Base-by-base conservation (phyloP, 805 yeast genomes). In the Candida railenensis region DNA sequence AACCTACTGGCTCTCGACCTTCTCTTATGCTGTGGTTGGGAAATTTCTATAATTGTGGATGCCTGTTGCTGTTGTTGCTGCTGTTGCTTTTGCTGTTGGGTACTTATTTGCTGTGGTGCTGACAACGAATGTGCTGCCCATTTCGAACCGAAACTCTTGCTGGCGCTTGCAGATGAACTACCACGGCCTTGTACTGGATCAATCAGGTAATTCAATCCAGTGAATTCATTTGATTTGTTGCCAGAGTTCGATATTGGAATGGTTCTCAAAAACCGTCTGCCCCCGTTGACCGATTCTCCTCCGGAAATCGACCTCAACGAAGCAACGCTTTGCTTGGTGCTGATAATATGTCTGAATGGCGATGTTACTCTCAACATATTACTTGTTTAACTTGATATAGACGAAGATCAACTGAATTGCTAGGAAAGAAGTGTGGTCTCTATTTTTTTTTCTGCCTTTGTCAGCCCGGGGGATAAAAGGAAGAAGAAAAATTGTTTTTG, bases 251-350 rank as follows among this genome's bases (percentile, higher is more conserved):
- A 46, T 2, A 56, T 50, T 3, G 69, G 66, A 30, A 65, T 64
- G 2, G 73, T 67, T 50, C 66, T 72, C 53, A 67, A 65, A 50
- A 58, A 67, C 47, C 73, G 51, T 47, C 57, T 64, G 32, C 64
- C 52, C 5, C 9, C 30, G 8, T 57, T 60, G 22, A 55, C 58
- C 43, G 56, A 54, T 18, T 49, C 39, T 41, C 57, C 62, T 19
- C 58, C 59, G 8, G 65, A 59, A 16, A 53, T 50, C 39, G 42
- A 54, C 37, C 62, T 51, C 20, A 46, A 21, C 30, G 36, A 34
- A 8, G 44, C 16, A 19, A 51, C 19, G 25, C 22, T 37, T n/a
- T 11, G 39, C 19, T 16, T 15, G 18, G 39, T 20, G 14, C 16
- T 16, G 19, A 7, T n/a, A 7, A 20, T 5, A 5, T 14, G 14